These are phyloP conservation scores for Pyrenophora seminiperda DNA, from an alignment of 2,329 filamentous ascomycete species.

Conservation along the genomic window DNA sequence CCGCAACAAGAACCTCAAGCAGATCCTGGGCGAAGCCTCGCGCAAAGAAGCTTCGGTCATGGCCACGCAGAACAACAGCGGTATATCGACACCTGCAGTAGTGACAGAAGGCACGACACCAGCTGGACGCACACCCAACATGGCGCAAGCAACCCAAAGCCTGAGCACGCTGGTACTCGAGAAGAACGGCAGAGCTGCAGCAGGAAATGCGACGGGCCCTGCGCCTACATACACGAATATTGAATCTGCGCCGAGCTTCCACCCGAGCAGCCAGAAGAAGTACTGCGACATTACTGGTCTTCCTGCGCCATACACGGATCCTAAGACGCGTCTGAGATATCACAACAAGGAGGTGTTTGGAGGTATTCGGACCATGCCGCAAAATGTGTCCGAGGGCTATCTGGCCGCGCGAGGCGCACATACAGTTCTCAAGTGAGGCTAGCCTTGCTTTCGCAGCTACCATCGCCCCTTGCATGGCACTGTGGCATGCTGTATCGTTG, in stretches of 20 bases:
- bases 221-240: slow-evolving; percentile 92
- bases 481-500: not conserved
- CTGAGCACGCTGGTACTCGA: slow-evolving; percentile 87
- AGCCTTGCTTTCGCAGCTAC: not conserved
- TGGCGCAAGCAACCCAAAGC: slow-evolving; percentile 86
- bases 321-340: slow-evolving; percentile 91
- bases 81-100: slow-evolving; percentile 68
- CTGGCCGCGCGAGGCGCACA: slow-evolving; percentile 90
- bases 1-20: slow-evolving; percentile 98
- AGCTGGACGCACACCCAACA: slow-evolving; percentile 71
- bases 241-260: slow-evolving; percentile 86
- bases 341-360: slow-evolving; percentile 91
- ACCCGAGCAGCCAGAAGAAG: slow-evolving; percentile 75
- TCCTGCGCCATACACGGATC: slow-evolving; percentile 89
- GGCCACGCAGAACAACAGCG: slow-evolving; percentile 82
- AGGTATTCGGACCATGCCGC: slow-evolving; percentile 77
- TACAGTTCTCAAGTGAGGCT: slow-evolving; percentile 80
- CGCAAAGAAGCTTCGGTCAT: slow-evolving; percentile 88
- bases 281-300: slow-evolving; percentile 97
- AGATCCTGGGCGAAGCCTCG: slow-evolving; percentile 86
- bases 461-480: not conserved
- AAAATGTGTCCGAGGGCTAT: slow-evolving; percentile 84
- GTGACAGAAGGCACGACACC: slow-evolving; percentile 49
- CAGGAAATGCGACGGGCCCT: slow-evolving; percentile 57
- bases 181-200: slow-evolving; percentile 63